Base-by-base conservation (phyloP, 2,329 filamentous ascomycete species). In the Exophiala sp. region DNA sequence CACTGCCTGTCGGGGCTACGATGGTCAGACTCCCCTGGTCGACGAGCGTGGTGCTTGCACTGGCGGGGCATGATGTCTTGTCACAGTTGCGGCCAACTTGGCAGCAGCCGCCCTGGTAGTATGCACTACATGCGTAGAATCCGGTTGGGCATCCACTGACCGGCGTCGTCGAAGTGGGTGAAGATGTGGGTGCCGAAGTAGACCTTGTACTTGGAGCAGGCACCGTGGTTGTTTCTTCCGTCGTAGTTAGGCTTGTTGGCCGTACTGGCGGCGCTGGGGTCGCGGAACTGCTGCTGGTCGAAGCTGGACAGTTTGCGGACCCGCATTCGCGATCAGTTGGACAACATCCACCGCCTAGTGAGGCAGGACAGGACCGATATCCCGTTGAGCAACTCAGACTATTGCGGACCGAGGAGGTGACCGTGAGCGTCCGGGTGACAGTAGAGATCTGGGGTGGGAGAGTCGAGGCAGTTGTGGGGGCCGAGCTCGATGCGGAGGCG, bases 61-160 rank as follows among this genome's bases (percentile, higher is more conserved):
- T 70, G 0, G 79, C 68, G 0, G 87, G 86, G 62, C 91, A 97
- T 5, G 84, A 86, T 0, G 85, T 86, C 0, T 82, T 85, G 52
- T 85, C 80, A 69, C 91, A 97, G 69, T 95, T 79, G 16, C 90
- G 81, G 1, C 88, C 90, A 0, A 88, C 89, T 50, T 86, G 85
- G 70, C 91, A 97, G 71, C 91, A 97, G 16, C 88, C 88, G 11
- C 86, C 88, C 1, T 78, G 73, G 52, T 90, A 88, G 52, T 82
- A 82, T 1, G 91, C 91, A 2, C 83, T 80, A 68, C 91, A 97
- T 43, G 88, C 84, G 67, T 97, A 97, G 73, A 90, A 97, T 2
- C 90, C 90, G 0, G 84, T 90, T 0, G 91, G 91, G 61, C 91
- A 97, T 60, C 77, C 63, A 7, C 66, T 67, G 13, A 62, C 59